These are phyloP conservation scores for Vigna unguiculata DNA, from an alignment of 306 rosid species.

Conservation along the genomic window DNA sequence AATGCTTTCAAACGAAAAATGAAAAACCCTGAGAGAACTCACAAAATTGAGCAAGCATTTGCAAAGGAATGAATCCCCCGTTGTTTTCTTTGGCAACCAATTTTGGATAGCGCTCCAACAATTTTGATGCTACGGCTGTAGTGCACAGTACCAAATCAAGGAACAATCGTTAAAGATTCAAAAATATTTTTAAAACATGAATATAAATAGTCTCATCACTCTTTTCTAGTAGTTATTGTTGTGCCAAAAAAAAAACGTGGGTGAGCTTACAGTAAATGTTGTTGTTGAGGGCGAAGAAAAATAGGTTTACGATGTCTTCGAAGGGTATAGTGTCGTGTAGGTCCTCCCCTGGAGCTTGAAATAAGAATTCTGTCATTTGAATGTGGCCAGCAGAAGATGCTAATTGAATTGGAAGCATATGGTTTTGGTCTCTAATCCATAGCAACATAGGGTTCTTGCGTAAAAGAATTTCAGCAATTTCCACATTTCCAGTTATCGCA, in stretches of 20 bases:
- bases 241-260: background rate
- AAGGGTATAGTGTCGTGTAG: background rate
- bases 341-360: slow-evolving; percentile 3
- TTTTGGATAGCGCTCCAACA: slow-evolving; percentile 13
- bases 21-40: background rate
- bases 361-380: slow-evolving; percentile 9
- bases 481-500: slow-evolving; percentile 24
- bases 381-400: slow-evolving; percentile 33
- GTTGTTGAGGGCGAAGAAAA: slow-evolving; percentile 28
- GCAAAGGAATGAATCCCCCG: slow-evolving; percentile 10
- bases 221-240: background rate
- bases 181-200: background rate
- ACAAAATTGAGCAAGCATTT: slow-evolving; percentile 25
- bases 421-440: background rate
- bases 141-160: background rate
- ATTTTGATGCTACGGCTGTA: background rate
- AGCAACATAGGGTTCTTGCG: slow-evolving; percentile 1
- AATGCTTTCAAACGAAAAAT: too few species aligned
- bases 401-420: slow-evolving; percentile 36
- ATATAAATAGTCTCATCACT: too few species aligned
- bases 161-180: background rate
- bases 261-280: slow-evolving; percentile 16
- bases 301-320: slow-evolving; percentile 13
- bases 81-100: background rate
- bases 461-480: slow-evolving; percentile 5